Conservation (phyloP, 2,329 filamentous ascomycete species). For the Arthrobotrys entomopaga region DNA sequence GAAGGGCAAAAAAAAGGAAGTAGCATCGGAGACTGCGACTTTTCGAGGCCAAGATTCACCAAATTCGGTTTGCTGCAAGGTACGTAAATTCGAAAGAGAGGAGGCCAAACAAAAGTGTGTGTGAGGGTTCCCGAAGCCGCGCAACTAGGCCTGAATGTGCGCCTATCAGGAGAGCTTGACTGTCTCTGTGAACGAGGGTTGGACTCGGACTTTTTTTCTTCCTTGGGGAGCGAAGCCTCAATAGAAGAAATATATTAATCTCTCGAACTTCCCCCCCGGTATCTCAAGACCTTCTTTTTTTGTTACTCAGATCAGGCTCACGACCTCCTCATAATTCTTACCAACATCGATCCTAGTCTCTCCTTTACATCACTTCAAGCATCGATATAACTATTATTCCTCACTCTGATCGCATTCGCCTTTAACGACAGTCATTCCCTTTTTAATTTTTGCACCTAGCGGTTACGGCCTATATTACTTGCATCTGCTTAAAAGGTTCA, state of each 20-base stretch:
- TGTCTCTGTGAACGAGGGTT: constrained; percentile 48
- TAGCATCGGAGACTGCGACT: constrained; percentile 14
- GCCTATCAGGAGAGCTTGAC: constrained; percentile 54
- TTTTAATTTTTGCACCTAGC: constrained; percentile 7
- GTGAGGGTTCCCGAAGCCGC: constrained; percentile 54
- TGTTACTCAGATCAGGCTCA: constrained; percentile 35
- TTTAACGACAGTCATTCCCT: constrained; percentile 53
- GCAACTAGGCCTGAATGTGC: constrained; percentile 43
- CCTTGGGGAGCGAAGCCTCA: constrained; percentile 27
- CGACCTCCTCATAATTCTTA: constrained; percentile 51
- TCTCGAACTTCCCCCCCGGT: constrained; percentile 53
- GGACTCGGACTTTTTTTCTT: constrained; percentile 51
- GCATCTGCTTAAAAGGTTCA: constrained; percentile 13
- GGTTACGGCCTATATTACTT: constrained; percentile 36
- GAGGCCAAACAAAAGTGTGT: constrained; percentile 51
- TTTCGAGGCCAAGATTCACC: constrained; percentile 48
- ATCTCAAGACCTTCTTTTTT: constrained; percentile 29
- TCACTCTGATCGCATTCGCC: constrained; percentile 29
- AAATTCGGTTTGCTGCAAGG: constrained; percentile 55
- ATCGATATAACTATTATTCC: constrained; percentile 53
- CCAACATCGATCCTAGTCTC: constrained; percentile 55
- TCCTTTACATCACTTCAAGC: constrained; percentile 50
- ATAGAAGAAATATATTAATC: constrained; percentile 54
- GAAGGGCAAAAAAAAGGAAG: constrained; percentile 39
- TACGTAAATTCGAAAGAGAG: constrained; percentile 54